A percentile compares a stretch with the other conserved stretches of the same genome.
Evolutionary conservation across 1,139 yeast species (phyloP).

Genomic region (Entelexis sorbosivorans): DNA sequence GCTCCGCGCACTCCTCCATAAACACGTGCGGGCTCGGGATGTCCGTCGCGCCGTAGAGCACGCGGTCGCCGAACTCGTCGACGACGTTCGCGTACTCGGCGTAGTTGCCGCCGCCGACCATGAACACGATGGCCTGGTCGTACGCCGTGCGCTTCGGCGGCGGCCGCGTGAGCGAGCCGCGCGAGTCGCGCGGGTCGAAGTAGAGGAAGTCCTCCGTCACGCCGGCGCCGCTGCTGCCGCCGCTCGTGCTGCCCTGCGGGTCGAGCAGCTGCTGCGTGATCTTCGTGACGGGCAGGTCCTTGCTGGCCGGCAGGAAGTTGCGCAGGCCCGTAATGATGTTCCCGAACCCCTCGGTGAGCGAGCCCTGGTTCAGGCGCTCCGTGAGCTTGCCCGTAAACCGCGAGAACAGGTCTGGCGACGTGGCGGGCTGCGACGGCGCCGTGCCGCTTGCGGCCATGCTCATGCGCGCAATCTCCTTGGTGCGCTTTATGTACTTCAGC

Average conservation of each 20-base stretch:
- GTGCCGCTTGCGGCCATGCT: constrained; percentile 29
- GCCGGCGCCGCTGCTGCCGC: constrained; percentile 34
- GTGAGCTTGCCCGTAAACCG: constrained; percentile 66
- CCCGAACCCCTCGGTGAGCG: constrained; percentile 79
- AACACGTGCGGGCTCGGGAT: constrained; percentile 69
- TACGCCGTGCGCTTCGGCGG: constrained; percentile 72
- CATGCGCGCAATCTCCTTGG: constrained; percentile 67
- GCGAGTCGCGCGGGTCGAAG: constrained; percentile 72
- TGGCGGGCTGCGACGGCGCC: constrained; percentile 22
- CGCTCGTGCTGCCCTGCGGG: constrained; percentile 34
- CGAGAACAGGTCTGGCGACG: constrained; percentile 42
- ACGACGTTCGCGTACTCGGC: constrained; percentile 86
- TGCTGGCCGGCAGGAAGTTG: constrained; percentile 75
- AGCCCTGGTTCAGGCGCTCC: constrained; percentile 42
- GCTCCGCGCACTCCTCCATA: constrained; percentile 54
- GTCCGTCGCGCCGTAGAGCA: constrained; percentile 81
- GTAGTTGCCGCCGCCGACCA: constrained; percentile 94
- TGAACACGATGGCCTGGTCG: constrained; percentile 74
- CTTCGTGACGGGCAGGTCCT: constrained; percentile 77
- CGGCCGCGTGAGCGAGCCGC: constrained; percentile 83
- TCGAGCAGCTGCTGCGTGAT: constrained; percentile 87
- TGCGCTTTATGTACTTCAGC: constrained; percentile 60
- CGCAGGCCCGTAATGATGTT: constrained; percentile 81
- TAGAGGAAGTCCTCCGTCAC: constrained; percentile 78
- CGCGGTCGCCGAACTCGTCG: constrained; percentile 59